Evolutionary conservation across 2,329 filamentous ascomycete species (phyloP).

Genomic region (Sporothrix inflata): DNA sequence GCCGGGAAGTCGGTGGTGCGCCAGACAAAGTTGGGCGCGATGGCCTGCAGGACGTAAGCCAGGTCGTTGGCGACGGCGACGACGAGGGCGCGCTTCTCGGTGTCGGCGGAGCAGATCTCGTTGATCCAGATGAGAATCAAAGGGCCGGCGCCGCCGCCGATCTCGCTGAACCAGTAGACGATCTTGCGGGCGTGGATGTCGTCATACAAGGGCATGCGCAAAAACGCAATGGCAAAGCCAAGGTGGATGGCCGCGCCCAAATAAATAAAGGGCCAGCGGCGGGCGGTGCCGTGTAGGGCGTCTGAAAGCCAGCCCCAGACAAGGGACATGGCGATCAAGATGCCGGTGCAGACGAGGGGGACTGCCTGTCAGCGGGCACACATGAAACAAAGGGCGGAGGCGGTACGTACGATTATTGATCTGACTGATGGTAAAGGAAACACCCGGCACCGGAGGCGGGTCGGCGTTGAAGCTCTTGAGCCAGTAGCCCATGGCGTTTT

Average conservation of each 20-base stretch:
- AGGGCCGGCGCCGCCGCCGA: constrained; percentile 44
- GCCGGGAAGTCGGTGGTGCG: constrained; percentile 46
- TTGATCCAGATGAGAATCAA: constrained; percentile 44
- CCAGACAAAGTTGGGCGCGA: constrained; percentile 48
- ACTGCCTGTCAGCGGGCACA: constrained; percentile 29
- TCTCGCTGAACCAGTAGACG: constrained; percentile 46
- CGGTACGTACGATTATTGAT: constrained; percentile 40
- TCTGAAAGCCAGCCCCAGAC: constrained; percentile 46
- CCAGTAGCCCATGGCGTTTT: constrained; percentile 48
- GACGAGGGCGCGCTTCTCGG: constrained; percentile 38
- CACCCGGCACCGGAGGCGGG: constrained; percentile 44
- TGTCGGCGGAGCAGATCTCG: constrained; percentile 37
- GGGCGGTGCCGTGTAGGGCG: constrained; percentile 37
- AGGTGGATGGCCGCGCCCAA: constrained; percentile 43
- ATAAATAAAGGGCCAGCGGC: constrained; percentile 46
- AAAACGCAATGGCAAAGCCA: constrained; percentile 40
- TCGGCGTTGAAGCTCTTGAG: constrained; percentile 46
- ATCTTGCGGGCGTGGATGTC: constrained; percentile 43
- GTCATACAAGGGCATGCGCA: constrained; percentile 44
- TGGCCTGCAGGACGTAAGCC: constrained; percentile 38
- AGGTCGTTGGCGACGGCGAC: constrained; percentile 37
- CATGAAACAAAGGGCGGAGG: too few relatives aligned
- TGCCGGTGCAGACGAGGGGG: constrained; percentile 41
- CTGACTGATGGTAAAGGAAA: constrained; percentile 39
- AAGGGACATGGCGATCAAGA: constrained; percentile 44